Base-by-base conservation (phyloP, 179 eudicot species). In the Drosera spatulata region DNA sequence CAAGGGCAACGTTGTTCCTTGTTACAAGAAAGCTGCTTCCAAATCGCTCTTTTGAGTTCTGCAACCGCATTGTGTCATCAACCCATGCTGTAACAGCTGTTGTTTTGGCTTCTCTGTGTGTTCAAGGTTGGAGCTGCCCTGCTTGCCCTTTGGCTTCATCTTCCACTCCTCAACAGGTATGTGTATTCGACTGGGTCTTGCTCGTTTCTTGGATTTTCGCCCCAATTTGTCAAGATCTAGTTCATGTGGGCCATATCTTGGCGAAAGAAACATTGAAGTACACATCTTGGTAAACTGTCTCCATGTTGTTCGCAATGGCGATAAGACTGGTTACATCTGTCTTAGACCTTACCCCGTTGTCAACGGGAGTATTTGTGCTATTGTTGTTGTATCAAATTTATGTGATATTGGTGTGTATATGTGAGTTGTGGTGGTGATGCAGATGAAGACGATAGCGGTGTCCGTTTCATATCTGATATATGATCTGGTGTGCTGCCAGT, bases 41-140 rank as follows among this genome's bases (percentile, higher is more conserved):
- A 14, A 73, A 79, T 1, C 74, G 73, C 10, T 86, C 97, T 7
- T 86, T 75, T 33, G 91, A 80, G 64, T 89, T 89, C 65, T 80
- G 91, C 71, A 89, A 77, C 61, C 83, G 95, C 10, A 15, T 86
- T 1, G 95, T 89, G 40, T 89, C 97, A 1, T 82, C 81, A 7
- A 49, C 66, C 15, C 97, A 86, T 73, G 97, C 95, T 41, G 39
- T 53, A 56, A 59, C 79, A 1, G 91, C 80, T 33, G 95, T 89
- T 1, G 22, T 44, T 51, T 70, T 89, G 54, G 75, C 88, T 14
- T 68, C 69, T 53, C 69, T 73, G 10, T 77, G 95, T 39, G 77
- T 89, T 66, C 74, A 79, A 65, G 85, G 86, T 64, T 89, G 86
- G 95, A 73, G 47, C 0, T 77, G 88, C 71, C 97, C 97, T 2